Conservation (phyloP, 306 rosid species). For the Cicer bijugum region DNA sequence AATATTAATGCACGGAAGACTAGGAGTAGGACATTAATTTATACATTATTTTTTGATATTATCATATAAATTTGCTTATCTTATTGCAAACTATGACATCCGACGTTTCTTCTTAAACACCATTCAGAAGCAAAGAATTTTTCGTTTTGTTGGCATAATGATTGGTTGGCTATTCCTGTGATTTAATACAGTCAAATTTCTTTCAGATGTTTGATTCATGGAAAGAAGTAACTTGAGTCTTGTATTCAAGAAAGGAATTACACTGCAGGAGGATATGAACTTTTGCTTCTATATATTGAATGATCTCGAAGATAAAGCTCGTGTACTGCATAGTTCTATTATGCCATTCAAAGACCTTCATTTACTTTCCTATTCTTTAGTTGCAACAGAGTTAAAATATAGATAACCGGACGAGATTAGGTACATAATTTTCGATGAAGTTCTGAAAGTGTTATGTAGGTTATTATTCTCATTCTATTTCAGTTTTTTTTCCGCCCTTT, state of each 20-base stretch:
- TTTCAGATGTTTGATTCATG: conserved; percentile 77
- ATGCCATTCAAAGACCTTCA: conserved; percentile 42
- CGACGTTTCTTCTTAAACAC: neutral
- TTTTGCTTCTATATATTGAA: conserved; percentile 45
- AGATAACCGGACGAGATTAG: conserved; percentile 49
- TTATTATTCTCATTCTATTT: conserved; percentile 43
- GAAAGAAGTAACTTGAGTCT: conserved; percentile 38
- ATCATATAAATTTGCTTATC: conserved; percentile 22
- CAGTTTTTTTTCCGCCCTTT: neutral
- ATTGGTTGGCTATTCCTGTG: conserved; percentile 27
- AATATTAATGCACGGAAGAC: neutral
- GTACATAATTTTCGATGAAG: conserved; percentile 52
- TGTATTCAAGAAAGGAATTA: conserved; percentile 42
- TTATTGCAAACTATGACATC: conserved; percentile 13
- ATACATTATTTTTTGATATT: conserved; percentile 19
- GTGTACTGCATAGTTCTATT: conserved; percentile 47
- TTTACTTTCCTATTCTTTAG: conserved; percentile 44
- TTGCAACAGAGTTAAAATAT: conserved; percentile 43
- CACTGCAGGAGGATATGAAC: conserved; percentile 32
- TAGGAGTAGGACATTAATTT: conserved; percentile 2
- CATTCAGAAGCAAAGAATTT: neutral
- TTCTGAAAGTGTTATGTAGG: conserved; percentile 52
- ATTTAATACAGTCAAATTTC: conserved; percentile 42
- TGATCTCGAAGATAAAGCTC: conserved; percentile 49
- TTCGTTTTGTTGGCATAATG: conserved; percentile 22